phyloP scores from a whole-genome alignment of 306 rosid genomes.

The Sicyos baderoa region DNA sequence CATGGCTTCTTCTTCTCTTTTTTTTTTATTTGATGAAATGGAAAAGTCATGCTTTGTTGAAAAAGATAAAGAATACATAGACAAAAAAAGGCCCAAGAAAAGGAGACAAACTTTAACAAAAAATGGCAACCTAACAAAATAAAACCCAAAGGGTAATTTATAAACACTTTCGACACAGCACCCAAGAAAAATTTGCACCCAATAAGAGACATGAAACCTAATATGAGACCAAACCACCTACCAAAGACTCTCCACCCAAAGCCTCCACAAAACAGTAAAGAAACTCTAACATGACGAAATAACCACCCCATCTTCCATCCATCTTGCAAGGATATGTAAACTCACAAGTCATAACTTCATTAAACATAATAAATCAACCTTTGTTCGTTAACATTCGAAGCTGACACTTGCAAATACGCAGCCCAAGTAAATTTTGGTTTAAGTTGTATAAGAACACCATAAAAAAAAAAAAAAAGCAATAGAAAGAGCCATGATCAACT shows the following conservation, averaged over 20 bases:
- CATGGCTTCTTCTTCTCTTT: neutral
- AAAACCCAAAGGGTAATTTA: neutral
- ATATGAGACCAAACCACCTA: neutral
- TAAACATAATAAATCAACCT: neutral
- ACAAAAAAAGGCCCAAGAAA: neutral
- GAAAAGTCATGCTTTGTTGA: neutral
- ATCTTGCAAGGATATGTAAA: neutral
- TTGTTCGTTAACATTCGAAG: neutral
- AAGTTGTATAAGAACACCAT: neutral
- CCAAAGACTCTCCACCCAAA: neutral
- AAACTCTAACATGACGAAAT: neutral
- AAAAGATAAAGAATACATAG: neutral
- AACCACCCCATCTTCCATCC: neutral
- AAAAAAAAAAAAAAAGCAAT: neutral
- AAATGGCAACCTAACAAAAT: neutral
- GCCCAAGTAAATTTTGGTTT: neutral
- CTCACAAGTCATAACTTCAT: neutral
- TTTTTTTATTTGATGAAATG: neutral
- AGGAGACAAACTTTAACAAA: neutral
- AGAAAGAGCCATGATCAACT: slow-evolving; percentile 5
- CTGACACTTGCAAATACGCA: neutral
- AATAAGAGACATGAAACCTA: too few relatives aligned
- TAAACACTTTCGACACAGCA: neutral
- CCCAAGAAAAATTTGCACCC: neutral
- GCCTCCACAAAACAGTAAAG: neutral